Evolutionary conservation across 495 filamentous ascomycete species (phyloP), one percentile per base, ranked within the genome.

Genomic region (Emericellopsis terricola): DNA sequence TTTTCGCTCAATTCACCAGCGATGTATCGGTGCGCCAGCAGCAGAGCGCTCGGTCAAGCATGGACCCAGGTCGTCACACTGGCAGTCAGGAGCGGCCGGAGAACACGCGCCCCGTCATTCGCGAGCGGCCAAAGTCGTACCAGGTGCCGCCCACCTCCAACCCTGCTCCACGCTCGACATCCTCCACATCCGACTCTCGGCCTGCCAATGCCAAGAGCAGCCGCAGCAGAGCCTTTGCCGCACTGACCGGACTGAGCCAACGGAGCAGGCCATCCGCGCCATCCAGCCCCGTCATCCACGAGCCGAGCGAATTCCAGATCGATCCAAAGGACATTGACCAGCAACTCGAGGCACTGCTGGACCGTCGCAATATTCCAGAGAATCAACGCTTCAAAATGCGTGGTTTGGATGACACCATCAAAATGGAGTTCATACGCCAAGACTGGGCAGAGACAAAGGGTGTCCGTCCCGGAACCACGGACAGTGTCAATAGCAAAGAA

Each of bases 331-430:
- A 60, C 29, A 47, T 61, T 33, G 65, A 71, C 33, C 53, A 50
- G 35, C 64, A 69, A 32, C 71, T 79, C 38, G 75, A 79, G 42
- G 65, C 52, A 15, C 81, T 81, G 67, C 46, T 81, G 31, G 81
- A 92, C 55, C 71, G 81, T 19, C 68, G 84, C 37, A 91, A 94
- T 48, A 85, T 97, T 34, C 86, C 89, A 14, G 78, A 89, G 42
- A 80, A 92, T 39, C 85, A 92, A 64, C 68, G 84, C 34, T 78
- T 87, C 48, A 85, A 85, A 55, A 94, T 97, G 83, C 72, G 89
- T 19, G 82, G 71, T 19, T 60, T 97, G 32, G 81, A 82, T 36
- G 71, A 77, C 36, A 80, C 78, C 18, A 83, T 97, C 54, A 97
- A 97, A 56, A 78, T 78, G 41, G 85, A 97, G 40, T 93, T 97